phyloP scores from a whole-genome alignment of 2,329 filamentous ascomycete genomes.

The Epichloe aotearoae region DNA sequence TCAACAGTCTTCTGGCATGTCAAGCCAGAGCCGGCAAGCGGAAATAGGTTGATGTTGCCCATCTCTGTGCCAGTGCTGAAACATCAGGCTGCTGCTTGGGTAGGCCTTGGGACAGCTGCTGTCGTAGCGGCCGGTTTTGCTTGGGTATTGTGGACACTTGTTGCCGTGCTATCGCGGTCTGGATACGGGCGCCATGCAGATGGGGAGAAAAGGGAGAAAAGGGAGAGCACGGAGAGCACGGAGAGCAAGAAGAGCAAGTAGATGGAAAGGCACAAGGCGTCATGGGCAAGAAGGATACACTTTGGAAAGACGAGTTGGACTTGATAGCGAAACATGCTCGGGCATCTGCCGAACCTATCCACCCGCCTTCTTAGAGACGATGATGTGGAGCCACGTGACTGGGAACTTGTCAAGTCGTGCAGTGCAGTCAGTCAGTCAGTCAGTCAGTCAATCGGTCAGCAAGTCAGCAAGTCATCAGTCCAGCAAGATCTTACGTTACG shows the following conservation, averaged over 20 bases:
- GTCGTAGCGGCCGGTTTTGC: constrained; percentile 50
- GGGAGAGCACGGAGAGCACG: background rate
- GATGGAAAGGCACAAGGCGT: background rate
- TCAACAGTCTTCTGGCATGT: constrained; percentile 77
- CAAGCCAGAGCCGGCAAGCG: constrained; percentile 30
- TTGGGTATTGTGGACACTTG: constrained; percentile 55
- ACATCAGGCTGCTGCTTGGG: constrained; percentile 32
- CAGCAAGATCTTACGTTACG: no score
- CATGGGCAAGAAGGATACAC: background rate
- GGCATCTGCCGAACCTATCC: no score
- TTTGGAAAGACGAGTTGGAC: constrained; percentile 6
- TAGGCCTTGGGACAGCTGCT: constrained; percentile 41
- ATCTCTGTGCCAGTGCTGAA: constrained; percentile 55
- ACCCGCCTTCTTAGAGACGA: no score
- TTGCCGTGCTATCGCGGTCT: constrained; percentile 6
- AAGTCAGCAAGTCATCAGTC: no score
- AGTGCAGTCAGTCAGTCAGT: no score
- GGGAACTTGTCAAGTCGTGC: no score
- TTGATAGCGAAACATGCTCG: no score
- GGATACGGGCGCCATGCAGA: background rate
- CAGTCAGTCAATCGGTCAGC: no score
- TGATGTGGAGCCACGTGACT: constrained; percentile 6
- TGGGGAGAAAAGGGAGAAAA: no score
- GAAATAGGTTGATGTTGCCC: constrained; percentile 33
- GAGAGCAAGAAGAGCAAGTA: constrained; percentile 4